Base-by-base conservation (phyloP, 805 yeast genomes). In the Saccharomycopsis selenospora region DNA sequence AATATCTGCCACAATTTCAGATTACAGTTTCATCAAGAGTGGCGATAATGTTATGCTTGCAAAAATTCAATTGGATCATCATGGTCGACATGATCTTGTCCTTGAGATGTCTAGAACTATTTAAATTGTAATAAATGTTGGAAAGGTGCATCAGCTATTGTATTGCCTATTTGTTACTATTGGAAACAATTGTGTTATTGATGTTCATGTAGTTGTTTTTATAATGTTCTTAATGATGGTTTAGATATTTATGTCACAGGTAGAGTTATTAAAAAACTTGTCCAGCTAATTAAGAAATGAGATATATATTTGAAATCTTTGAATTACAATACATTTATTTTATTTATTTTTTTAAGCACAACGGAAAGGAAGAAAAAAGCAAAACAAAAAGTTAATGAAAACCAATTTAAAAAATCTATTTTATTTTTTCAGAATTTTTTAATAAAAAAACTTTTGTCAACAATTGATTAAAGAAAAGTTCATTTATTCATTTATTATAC, bases 161-260 rank as follows among this genome's bases (percentile, higher is more conserved):
- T 83, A 6, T 61, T 82, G 45, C 83, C 84, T n/a, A 2, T 89
- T 87, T 8, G 80, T 79, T 7, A 76, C 74, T 1, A 71, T 82
- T 41, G 89, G 88, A n/a, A 75, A 76, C 45, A 74, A 75, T 10
- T 70, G 72, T 3, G 77, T 78, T 2, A 67, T 83, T 40, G 89
- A 81, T 2, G 85, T 88, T 2, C 86, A 85, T 3, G 66, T 80
- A 5, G 79, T 80, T 2, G 86, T 83, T 17, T 70, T 73, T 17
- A 74, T 66, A 76, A 73, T 50, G 72, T 82, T 23, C 82, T 85
- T 0, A 64, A 74, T 2, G 66, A 71, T 50, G 65, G 75, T 0
- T 75, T 81, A 14, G 82, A 74, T 11, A 81, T 68, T n/a, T 89
- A 89, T 0, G 68, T 69, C 20, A 89, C 87, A 0, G 82, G 77